Base-by-base conservation (phyloP, 1,284 basidiomycete species). In the Marasmius oreades region DNA sequence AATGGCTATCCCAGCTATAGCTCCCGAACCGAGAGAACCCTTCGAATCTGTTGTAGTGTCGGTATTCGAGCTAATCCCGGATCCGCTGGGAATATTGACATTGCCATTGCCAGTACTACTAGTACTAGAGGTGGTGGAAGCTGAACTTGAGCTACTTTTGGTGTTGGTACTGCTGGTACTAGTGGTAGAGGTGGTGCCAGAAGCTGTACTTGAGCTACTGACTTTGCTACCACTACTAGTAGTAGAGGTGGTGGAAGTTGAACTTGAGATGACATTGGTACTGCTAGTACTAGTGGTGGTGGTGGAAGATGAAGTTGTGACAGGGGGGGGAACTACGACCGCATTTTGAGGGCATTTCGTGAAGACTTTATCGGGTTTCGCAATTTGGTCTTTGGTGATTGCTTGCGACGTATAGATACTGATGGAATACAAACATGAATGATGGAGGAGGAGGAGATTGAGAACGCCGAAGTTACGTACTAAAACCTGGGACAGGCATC, bases 311-410 rank as follows among this genome's bases (percentile, higher is more conserved):
- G 51, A 52, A 31, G 0, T 56, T 46, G 8, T 46, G 37, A 11
- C 56, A 55, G 8, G 52, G 44, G 20, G 59, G n/a, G 2, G 52
- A 55, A n/a, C n/a, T n/a, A n/a, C n/a, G n/a, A n/a, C n/a, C n/a
- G n/a, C n/a, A 4, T 11, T 23, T 37, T 47, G 16, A 20, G 52
- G 26, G 28, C 66, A 67, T 51, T 65, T 61, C 39, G 65, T 69
- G 56, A 67, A 69, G 1, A 64, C 62, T 45, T 68, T 67, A 51
- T 69, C 67, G 23, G 62, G 62, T 5, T 55, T 52, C 20, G 59
- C 53, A n/a, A 56, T 60, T 46, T 65, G 60, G 42, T 64, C 58
- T 53, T 58, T 59, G 12, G 26, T 55, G 14, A 63, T 58, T 44
- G 6, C n/a, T 42, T 42, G 39, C 11, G 39, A 8, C 2, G 39